A percentile compares a stretch with the other conserved stretches of the same genome.
Evolutionary conservation across 116 monocot genomes (phyloP).

Genomic region (Posidonia oceanica): DNA sequence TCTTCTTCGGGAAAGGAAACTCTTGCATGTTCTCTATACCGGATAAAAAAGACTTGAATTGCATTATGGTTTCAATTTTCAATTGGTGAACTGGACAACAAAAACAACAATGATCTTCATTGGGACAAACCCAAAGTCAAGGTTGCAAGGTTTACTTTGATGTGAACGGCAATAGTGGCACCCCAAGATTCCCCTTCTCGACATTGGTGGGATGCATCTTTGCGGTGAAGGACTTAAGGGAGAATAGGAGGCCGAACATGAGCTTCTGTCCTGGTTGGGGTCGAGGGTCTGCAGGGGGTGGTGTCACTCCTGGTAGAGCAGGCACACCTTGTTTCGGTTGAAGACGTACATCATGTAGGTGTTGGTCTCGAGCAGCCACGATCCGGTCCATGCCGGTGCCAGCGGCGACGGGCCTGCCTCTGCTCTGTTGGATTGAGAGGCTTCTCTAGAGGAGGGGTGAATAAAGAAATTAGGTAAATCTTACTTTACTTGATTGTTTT

Average conservation of each 20-base stretch:
- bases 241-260: conserved; percentile 99
- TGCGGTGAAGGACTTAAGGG: conserved; percentile 92
- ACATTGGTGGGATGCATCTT: conserved; percentile 87
- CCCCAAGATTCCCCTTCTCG: conserved; percentile 88
- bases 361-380: conserved; percentile 47
- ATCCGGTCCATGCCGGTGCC: conserved; percentile 65
- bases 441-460: too few relatives aligned
- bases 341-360: conserved; percentile 86
- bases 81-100: too few relatives aligned
- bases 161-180: conserved; percentile 73
- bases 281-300: conserved; percentile 88
- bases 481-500: too few relatives aligned
- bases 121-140: too few relatives aligned
- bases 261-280: conserved; percentile 90
- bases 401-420: conserved; percentile 56
- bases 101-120: too few relatives aligned
- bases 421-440: too few relatives aligned
- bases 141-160: too few relatives aligned
- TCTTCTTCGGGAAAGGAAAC: too few relatives aligned
- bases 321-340: conserved; percentile 80
- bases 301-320: conserved; percentile 89
- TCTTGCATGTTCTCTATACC: too few relatives aligned
- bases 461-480: too few relatives aligned
- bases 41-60: too few relatives aligned
- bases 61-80: too few relatives aligned